Conservation (phyloP, 345 rosid genomes). For the Bretschneidera sinensis region DNA sequence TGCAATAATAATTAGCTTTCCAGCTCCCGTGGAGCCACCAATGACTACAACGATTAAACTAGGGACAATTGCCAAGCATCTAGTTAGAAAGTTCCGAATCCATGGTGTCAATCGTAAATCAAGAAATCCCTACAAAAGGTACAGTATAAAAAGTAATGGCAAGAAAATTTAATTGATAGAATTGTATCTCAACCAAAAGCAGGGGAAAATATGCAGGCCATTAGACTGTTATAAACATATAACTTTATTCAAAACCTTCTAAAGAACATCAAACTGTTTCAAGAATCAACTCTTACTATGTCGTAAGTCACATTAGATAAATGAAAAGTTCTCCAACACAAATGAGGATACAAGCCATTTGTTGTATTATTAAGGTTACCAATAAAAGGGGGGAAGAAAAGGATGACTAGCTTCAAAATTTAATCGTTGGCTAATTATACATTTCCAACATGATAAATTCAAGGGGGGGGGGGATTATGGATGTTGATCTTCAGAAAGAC, state of each 20-base stretch:
- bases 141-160: not conserved
- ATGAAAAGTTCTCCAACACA: too few species aligned
- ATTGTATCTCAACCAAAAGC: not conserved
- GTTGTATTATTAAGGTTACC: too few species aligned
- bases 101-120: constrained; percentile 73
- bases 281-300: not conserved
- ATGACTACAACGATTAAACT: constrained; percentile 84
- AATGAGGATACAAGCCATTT: too few species aligned
- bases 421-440: too few species aligned
- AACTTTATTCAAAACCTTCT: too few species aligned
- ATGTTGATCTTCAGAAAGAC: not conserved
- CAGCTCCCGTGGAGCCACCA: constrained; percentile 93
- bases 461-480: too few species aligned
- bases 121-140: constrained; percentile 59
- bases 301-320: not conserved
- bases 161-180: not conserved
- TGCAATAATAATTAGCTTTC: constrained; percentile 83
- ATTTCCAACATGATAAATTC: too few species aligned
- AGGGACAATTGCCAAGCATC: constrained; percentile 89
- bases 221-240: not conserved
- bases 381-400: too few species aligned
- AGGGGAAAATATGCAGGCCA: not conserved
- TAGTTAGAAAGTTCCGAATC: constrained; percentile 76
- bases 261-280: constrained; percentile 1
- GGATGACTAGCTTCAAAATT: too few species aligned